phyloP scores from a whole-genome alignment of 2,329 filamentous ascomycete species.

The Fusarium fracticaudum region DNA sequence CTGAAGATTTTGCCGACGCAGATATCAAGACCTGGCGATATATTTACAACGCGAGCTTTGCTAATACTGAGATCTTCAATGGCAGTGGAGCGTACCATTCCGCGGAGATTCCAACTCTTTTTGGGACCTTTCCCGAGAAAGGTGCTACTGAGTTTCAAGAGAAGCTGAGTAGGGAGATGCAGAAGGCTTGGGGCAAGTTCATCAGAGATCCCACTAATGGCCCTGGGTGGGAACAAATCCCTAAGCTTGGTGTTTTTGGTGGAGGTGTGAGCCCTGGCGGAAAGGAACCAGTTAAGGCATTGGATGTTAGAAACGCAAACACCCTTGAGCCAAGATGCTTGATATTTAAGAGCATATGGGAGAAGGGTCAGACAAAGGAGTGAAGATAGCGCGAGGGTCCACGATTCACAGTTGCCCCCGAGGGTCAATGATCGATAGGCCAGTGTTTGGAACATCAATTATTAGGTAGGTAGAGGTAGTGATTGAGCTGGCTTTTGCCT shows the following conservation, averaged over 20 bases:
- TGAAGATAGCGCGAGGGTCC: too few relatives aligned
- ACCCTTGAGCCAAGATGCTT: conserved; percentile 23
- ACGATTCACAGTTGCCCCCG: too few relatives aligned
- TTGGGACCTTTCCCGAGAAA: conserved; percentile 47
- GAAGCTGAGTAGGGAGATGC: conserved; percentile 35
- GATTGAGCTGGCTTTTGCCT: not conserved
- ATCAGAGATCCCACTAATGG: conserved; percentile 39
- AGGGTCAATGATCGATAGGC: too few relatives aligned
- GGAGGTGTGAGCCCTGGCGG: conserved; percentile 29
- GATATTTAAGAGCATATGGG: not conserved
- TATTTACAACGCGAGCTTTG: conserved; percentile 59
- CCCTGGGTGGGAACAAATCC: conserved; percentile 38
- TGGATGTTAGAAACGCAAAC: not conserved
- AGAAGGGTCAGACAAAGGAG: not conserved
- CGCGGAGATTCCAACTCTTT: conserved; percentile 55
- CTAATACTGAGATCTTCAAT: conserved; percentile 53
- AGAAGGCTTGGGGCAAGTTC: conserved; percentile 44
- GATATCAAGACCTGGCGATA: conserved; percentile 56
- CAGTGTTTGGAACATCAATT: not conserved
- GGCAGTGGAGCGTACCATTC: conserved; percentile 57
- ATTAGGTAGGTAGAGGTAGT: not conserved
- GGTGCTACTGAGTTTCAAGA: conserved; percentile 34
- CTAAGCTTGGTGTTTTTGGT: conserved; percentile 40
- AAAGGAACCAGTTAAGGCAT: not conserved
- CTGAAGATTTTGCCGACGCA: conserved; percentile 45